Conservation (phyloP, 192 early-diverging fungal species). For the Coemansia sp. region DNA sequence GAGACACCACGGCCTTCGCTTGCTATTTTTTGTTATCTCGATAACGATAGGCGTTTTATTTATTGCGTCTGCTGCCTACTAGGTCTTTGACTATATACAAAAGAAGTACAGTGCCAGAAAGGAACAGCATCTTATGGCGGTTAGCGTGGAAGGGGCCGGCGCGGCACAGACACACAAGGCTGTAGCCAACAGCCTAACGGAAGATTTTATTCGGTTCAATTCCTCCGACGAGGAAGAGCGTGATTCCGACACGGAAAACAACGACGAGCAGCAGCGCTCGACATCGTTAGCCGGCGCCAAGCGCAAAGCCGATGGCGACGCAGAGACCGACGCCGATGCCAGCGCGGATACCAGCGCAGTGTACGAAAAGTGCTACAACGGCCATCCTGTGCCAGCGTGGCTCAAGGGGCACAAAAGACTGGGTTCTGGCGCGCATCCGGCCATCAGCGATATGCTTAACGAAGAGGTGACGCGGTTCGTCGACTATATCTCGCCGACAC, state of each 20-base stretch:
- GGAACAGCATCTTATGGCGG: too few relatives aligned
- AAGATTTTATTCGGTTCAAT: slow-evolving; percentile 2
- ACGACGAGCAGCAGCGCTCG: not conserved
- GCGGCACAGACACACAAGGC: not conserved
- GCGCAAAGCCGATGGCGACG: slow-evolving; percentile 9
- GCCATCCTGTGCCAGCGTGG: slow-evolving; percentile 47
- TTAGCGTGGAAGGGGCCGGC: not conserved
- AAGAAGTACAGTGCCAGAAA: too few relatives aligned
- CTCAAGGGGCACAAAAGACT: slow-evolving; percentile 26
- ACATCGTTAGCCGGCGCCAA: not conserved
- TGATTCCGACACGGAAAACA: slow-evolving; percentile 5
- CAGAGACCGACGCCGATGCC: not conserved
- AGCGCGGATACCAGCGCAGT: not conserved
- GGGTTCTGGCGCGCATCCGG: slow-evolving; percentile 35
- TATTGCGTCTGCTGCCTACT: too few relatives aligned
- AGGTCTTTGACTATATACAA: too few relatives aligned
- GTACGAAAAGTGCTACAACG: slow-evolving; percentile 45
- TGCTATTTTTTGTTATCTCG: too few relatives aligned
- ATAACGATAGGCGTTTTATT: too few relatives aligned
- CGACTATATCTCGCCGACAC: slow-evolving; percentile 75
- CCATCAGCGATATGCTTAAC: slow-evolving; percentile 50
- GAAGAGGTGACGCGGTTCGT: slow-evolving; percentile 75
- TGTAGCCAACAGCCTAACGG: not conserved
- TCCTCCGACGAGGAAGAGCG: slow-evolving; percentile 9
- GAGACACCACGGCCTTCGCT: too few relatives aligned